Conservation (phyloP, 768 basidiomycete species). For the Daedaleopsis sinensis region DNA sequence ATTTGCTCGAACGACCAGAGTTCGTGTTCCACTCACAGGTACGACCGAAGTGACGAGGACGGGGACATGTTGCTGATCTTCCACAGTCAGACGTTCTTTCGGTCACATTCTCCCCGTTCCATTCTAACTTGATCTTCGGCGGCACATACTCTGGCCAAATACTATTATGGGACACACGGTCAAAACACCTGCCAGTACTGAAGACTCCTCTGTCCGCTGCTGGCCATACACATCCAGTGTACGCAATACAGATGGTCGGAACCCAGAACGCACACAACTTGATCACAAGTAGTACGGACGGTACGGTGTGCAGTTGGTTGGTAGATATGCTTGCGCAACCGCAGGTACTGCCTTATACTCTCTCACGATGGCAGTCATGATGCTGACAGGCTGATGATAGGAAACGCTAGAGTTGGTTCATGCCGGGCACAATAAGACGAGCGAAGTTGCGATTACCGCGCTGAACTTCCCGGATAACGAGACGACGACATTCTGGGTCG, state of each 20-base stretch:
- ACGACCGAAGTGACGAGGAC: slow-evolving; percentile 29
- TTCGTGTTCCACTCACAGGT: slow-evolving; percentile 99
- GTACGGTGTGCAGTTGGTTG: slow-evolving; percentile 95
- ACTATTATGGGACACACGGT: slow-evolving; percentile 96
- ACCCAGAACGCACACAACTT: slow-evolving; percentile 99
- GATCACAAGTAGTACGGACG: slow-evolving; percentile 96
- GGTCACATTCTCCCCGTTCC: slow-evolving; percentile 96
- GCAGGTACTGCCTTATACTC: slow-evolving; percentile 57
- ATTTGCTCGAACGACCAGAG: slow-evolving; percentile 92
- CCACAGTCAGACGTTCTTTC: slow-evolving; percentile 94
- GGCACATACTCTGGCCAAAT: slow-evolving; percentile 99
- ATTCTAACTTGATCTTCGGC: slow-evolving; percentile 95
- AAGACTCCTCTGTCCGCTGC: slow-evolving; percentile 96
- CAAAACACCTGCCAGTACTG: slow-evolving; percentile 92
- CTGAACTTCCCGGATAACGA: slow-evolving; percentile 96
- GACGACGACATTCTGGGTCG: slow-evolving; percentile 96
- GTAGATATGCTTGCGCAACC: slow-evolving; percentile 99
- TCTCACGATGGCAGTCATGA: neutral
- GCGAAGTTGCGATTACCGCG: slow-evolving; percentile 92
- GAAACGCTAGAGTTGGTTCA: slow-evolving; percentile 93
- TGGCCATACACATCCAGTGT: slow-evolving; percentile 98
- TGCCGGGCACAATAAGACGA: slow-evolving; percentile 93
- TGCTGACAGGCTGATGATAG: slow-evolving; percentile 39
- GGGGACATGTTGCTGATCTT: slow-evolving; percentile 16
- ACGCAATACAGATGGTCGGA: slow-evolving; percentile 97